These are phyloP conservation scores for Withania somnifera DNA, from an alignment of 305 asterid genomes.

Conservation along the genomic window DNA sequence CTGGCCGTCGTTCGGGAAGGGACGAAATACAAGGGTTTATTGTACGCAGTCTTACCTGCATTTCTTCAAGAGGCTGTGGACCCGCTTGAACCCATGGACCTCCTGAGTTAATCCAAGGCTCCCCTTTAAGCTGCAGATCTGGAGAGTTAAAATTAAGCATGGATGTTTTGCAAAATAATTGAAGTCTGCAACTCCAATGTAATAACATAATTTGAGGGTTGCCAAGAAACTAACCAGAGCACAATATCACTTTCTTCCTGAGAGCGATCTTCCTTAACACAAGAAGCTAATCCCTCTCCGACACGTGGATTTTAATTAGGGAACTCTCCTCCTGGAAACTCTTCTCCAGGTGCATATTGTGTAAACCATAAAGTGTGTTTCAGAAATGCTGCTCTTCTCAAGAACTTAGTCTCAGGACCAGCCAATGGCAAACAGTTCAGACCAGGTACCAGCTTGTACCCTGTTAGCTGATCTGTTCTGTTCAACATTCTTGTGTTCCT, in stretches of 20 bases:
- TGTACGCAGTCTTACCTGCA: no score
- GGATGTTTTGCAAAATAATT: background rate
- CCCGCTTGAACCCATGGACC: no score
- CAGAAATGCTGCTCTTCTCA: conserved; percentile 90
- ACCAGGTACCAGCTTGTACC: conserved; percentile 92
- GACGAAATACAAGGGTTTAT: no score
- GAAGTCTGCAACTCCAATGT: background rate
- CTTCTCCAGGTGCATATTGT: conserved; percentile 72
- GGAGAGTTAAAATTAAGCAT: background rate
- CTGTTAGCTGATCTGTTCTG: conserved; percentile 80
- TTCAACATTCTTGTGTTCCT: conserved; percentile 86
- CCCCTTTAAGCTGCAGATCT: background rate
- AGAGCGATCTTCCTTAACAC: conserved; percentile 78
- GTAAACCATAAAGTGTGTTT: conserved; percentile 96
- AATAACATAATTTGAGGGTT: background rate
- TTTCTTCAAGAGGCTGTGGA: no score
- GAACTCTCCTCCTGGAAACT: conserved; percentile 94
- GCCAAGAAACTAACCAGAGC: conserved; percentile 55
- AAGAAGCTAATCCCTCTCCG: conserved; percentile 90
- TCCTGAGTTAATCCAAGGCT: no score
- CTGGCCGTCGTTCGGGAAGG: no score
- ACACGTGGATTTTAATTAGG: conserved; percentile 96
- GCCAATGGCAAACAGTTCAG: conserved; percentile 86
- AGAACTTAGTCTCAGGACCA: conserved; percentile 77
- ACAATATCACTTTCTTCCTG: conserved; percentile 84